These are phyloP conservation scores for Knufia fluminis DNA, from an alignment of 2,329 filamentous ascomycete species.

Conservation along the genomic window DNA sequence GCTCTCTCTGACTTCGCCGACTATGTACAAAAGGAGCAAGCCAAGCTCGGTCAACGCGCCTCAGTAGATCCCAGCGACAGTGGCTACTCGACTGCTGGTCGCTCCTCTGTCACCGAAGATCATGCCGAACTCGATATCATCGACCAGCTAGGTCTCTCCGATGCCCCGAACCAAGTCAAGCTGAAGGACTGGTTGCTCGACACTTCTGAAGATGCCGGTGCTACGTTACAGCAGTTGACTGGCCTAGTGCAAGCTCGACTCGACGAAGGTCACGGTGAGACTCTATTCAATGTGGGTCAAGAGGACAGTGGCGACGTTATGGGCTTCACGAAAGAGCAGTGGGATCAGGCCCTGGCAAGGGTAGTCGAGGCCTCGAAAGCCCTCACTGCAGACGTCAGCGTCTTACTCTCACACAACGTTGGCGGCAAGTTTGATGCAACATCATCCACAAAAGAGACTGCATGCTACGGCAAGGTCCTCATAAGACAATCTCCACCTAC, in stretches of 20 bases:
- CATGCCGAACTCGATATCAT: conserved; percentile 87
- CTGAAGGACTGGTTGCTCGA: conserved; percentile 69
- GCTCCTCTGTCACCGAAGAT: conserved; percentile 45
- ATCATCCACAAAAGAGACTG: conserved; percentile 57
- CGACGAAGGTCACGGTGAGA: conserved; percentile 77
- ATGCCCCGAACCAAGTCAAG: conserved; percentile 57
- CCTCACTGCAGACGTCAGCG: conserved; percentile 63
- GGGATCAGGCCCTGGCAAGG: conserved; percentile 60
- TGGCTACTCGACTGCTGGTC: conserved; percentile 31
- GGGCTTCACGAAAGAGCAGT: conserved; percentile 63
- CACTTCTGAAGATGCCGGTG: conserved; percentile 45
- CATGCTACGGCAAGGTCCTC: conserved; percentile 76
- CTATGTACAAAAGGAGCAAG: conserved; percentile 91
- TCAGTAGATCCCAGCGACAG: conserved; percentile 33
- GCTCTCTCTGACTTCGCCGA: conserved; percentile 95
- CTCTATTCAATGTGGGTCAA: conserved; percentile 81
- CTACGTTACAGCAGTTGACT: conserved; percentile 53
- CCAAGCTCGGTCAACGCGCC: conserved; percentile 31
- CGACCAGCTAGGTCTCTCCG: conserved; percentile 64
- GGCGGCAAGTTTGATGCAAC: conserved; percentile 66
- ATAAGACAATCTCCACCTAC: conserved; percentile 64
- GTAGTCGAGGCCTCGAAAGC: conserved; percentile 56
- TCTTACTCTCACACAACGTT: conserved; percentile 85
- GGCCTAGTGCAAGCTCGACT: conserved; percentile 60
- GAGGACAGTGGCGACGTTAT: conserved; percentile 85